Conservation (phyloP, 23 red algal species). For the Gracilaria gracilis region DNA sequence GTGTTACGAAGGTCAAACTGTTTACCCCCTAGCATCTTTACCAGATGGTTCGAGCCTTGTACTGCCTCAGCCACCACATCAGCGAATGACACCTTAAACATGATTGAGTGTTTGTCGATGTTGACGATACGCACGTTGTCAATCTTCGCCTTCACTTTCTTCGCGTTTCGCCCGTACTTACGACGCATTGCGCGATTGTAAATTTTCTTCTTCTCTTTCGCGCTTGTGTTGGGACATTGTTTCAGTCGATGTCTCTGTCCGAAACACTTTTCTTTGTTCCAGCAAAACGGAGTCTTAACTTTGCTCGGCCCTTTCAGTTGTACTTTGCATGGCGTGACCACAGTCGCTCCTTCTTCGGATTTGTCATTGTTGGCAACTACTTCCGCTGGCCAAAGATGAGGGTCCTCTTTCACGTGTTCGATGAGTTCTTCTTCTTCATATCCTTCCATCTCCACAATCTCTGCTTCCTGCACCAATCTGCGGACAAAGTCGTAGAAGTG, state of each 20-base stretch:
- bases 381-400: too few species aligned
- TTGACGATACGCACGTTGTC: slow-evolving; percentile 9
- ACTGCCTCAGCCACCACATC: neutral
- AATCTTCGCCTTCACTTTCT: neutral
- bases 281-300: slow-evolving; percentile 1
- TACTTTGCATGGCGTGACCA: neutral
- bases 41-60: too few species aligned
- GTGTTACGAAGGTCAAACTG: too few species aligned
- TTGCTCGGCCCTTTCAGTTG: neutral
- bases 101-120: neutral
- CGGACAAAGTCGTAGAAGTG: slow-evolving; percentile 2
- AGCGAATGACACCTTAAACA: slow-evolving; percentile 10
- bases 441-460: neutral
- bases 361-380: neutral
- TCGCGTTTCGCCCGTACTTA: neutral
- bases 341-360: neutral
- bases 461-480: slow-evolving; percentile 11
- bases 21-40: too few species aligned
- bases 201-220: neutral
- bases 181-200: slow-evolving; percentile 1
- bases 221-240: neutral
- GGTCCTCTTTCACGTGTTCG: neutral
- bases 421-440: neutral
- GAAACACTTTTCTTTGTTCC: slow-evolving; percentile 17
- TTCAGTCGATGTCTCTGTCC: slow-evolving; percentile 24